A percentile compares a stretch with the other conserved stretches of the same genome.
phyloP scores from a whole-genome alignment of 345 rosid genomes.

The Hevea brasiliensis region DNA sequence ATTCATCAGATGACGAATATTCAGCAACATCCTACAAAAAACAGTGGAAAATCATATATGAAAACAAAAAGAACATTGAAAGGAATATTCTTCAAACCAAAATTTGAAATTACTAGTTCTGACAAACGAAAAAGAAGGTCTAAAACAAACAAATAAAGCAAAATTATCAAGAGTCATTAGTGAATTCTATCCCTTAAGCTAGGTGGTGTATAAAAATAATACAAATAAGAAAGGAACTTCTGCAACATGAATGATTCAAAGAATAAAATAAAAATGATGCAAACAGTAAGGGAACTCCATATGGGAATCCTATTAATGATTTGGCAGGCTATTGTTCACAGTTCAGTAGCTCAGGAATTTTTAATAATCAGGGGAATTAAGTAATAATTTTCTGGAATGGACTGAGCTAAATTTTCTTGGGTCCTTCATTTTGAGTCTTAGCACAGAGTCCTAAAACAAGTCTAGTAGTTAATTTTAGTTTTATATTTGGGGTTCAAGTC shows the following conservation, averaged over 20 bases:
- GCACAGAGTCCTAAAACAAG: too few species aligned
- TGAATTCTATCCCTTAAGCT: not conserved
- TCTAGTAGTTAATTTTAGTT: too few species aligned
- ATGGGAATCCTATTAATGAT: too few species aligned
- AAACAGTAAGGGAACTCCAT: too few species aligned
- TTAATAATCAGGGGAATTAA: too few species aligned
- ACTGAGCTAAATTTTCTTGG: too few species aligned
- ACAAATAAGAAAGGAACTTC: not conserved
- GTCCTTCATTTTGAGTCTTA: too few species aligned
- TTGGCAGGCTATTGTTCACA: too few species aligned
- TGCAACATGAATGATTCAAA: not conserved
- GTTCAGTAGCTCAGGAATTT: too few species aligned
- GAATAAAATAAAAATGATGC: not conserved
- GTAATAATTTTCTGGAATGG: too few species aligned
- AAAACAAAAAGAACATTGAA: not conserved
- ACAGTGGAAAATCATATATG: slow-evolving; percentile 19
- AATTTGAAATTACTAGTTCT: not conserved
- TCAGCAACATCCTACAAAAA: slow-evolving; percentile 48
- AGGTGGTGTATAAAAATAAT: not conserved
- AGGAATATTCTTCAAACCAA: not conserved
- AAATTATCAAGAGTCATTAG: not conserved
- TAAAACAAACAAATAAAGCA: not conserved
- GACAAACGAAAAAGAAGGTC: not conserved
- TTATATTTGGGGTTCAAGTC: too few species aligned
- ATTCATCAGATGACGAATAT: slow-evolving; percentile 46